phyloP scores from a whole-genome alignment of 2,329 filamentous ascomycete genomes.

The Calonectria multiphialidica region DNA sequence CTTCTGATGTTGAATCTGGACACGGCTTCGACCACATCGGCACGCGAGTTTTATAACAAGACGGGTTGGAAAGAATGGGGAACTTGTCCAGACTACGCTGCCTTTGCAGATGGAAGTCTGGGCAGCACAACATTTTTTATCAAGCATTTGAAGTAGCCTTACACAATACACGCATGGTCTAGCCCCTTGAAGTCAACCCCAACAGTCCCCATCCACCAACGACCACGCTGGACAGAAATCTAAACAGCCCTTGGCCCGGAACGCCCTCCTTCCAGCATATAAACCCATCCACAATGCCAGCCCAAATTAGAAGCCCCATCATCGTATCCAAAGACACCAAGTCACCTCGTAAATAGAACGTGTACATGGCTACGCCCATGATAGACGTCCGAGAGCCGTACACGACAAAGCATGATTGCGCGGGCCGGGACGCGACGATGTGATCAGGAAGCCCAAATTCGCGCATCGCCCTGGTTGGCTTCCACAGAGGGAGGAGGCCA shows the following conservation, averaged over 20 bases:
- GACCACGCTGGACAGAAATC: conserved; percentile 25
- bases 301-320: conserved; percentile 31
- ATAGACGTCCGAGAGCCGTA: conserved; percentile 37
- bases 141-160: neutral
- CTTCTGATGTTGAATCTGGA: neutral
- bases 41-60: neutral
- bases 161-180: neutral
- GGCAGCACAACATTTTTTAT: neutral
- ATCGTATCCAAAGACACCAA: conserved; percentile 36
- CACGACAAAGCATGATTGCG: conserved; percentile 45
- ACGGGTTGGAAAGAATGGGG: conserved; percentile 11
- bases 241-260: conserved; percentile 21
- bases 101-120: neutral
- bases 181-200: conserved; percentile 29
- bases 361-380: conserved; percentile 37
- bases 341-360: conserved; percentile 37
- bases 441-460: conserved; percentile 49
- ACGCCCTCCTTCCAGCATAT: conserved; percentile 41
- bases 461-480: conserved; percentile 46
- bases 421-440: conserved; percentile 45
- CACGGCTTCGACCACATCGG: neutral
- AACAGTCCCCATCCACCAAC: conserved; percentile 35
- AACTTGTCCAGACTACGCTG: conserved; percentile 2
- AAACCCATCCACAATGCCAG: conserved; percentile 37
- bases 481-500: conserved; percentile 49